These are phyloP conservation scores for Orbilia blumenaviensis DNA, from an alignment of 2,329 filamentous ascomycete species.

Conservation along the genomic window DNA sequence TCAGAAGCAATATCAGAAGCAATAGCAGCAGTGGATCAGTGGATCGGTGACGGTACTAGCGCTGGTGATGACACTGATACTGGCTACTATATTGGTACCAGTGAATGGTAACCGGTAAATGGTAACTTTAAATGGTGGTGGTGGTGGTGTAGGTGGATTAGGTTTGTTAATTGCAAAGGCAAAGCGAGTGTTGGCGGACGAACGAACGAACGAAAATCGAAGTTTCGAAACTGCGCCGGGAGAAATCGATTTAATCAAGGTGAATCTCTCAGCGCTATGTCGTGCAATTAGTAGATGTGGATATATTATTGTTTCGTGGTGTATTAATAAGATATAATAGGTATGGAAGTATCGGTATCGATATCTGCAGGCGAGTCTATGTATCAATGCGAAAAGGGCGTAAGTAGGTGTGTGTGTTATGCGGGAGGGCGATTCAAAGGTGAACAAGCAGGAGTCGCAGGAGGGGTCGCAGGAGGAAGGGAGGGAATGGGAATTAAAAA, in stretches of 20 bases:
- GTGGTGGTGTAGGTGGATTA: background rate
- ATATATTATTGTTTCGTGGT: conserved; percentile 38
- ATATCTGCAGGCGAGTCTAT: conserved; percentile 34
- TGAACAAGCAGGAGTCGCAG: no score
- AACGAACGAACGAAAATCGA: background rate
- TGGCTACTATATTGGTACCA: no score
- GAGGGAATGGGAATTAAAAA: background rate
- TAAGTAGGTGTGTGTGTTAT: conserved; percentile 31
- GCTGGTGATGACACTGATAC: no score
- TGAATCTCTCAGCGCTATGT: conserved; percentile 32
- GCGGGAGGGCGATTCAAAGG: conserved; percentile 18
- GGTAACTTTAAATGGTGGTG: no score
- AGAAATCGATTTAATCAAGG: conserved; percentile 37
- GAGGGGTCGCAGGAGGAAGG: background rate
- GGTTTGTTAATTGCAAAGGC: conserved; percentile 21
- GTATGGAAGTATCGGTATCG: conserved; percentile 21
- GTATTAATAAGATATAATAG: conserved; percentile 51
- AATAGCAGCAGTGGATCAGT: no score
- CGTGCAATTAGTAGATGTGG: conserved; percentile 7
- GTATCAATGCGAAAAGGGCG: conserved; percentile 3
- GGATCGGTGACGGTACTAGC: no score
- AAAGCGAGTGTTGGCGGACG: background rate
- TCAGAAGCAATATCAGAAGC: no score
- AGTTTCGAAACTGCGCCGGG: conserved; percentile 32
- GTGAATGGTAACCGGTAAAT: no score